Base-by-base conservation (phyloP, 2,329 filamentous ascomycete species). In the Leptographium wingfieldii region DNA sequence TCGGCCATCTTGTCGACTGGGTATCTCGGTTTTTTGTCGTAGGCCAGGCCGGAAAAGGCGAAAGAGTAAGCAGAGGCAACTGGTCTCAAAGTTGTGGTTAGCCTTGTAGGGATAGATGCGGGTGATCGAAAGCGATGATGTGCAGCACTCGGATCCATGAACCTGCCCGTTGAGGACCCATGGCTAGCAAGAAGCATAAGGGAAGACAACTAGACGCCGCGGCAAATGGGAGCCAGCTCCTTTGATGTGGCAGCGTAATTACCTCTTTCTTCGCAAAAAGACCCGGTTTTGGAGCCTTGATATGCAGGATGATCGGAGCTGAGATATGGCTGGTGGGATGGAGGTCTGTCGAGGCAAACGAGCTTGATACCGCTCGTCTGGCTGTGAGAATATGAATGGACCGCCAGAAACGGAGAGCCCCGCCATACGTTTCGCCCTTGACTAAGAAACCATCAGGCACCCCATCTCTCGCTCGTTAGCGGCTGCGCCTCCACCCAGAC, bases 1-100 rank as follows among this genome's bases (percentile, higher is more conserved):
- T 99, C 94, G 61, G 92, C 89, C 94, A 97, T 97, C 7, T 14
- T 59, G 40, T 14, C n/a, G 19, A 19, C 3, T 25, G 56, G 48
- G 31, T 53, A 53, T 19, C 6, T 35, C 33, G 33, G 10, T 35
- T 7, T 38, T 31, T n/a, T 38, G 9, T 55, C 49, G 12, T 27
- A 19, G 25, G 14, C 31, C 27, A 10, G 27, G 27, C 25, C 4
- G 25, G 3, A 16, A 6, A 16, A 27, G 16, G 14, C 14, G 49
- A 29, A 27, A 31, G 14, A 31, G 49, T 14, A 31, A 27, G 22
- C 27, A 16, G 27, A 11, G 49, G 25, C 12, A 52, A 19, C 25
- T 31, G 25, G 14, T 2, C 16, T 52, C 14, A 27, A 52, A 16
- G 9, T 19, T 4, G 5, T 5, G 10, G 16, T 52, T 52, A 52